These are phyloP conservation scores for Neospermospora avenae DNA, from an alignment of 2,329 filamentous ascomycete genomes.

Conservation along the genomic window DNA sequence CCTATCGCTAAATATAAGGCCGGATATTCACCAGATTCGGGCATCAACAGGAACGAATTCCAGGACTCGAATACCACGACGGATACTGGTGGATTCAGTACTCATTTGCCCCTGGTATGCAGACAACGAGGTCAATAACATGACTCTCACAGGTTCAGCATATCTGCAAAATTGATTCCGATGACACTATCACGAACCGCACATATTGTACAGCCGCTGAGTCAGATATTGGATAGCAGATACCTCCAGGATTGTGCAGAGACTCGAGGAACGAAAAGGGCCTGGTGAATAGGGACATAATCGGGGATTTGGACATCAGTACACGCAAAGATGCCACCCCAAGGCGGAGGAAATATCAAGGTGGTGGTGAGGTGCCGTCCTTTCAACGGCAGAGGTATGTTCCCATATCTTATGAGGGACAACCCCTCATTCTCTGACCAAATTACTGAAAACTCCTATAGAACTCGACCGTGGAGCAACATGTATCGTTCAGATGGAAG, in stretches of 20 bases:
- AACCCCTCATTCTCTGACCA: neutral
- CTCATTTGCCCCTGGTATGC: neutral
- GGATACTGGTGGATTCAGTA: neutral
- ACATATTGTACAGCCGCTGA: conserved; percentile 2
- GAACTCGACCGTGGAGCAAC: conserved; percentile 87
- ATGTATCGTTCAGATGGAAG: conserved; percentile 98
- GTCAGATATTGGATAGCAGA: conserved; percentile 5
- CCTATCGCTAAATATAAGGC: neutral
- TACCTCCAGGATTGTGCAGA: neutral
- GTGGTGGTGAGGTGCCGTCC: conserved; percentile 96
- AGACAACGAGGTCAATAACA: conserved; percentile 6
- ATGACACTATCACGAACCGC: conserved; percentile 10
- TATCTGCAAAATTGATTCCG: neutral
- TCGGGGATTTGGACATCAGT: conserved; percentile 17
- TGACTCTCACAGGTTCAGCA: neutral
- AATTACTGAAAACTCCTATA: conserved; percentile 36
- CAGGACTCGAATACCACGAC: neutral
- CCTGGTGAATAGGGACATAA: conserved; percentile 7
- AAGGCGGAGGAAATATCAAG: conserved; percentile 92
- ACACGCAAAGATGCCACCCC: conserved; percentile 34
- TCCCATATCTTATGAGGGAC: neutral
- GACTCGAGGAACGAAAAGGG: conserved; percentile 9
- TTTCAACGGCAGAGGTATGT: conserved; percentile 88
- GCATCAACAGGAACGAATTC: neutral
- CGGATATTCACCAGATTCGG: neutral